These are phyloP conservation scores for Lathyrus tuberosus DNA, from an alignment of 306 rosid species.

Conservation along the genomic window DNA sequence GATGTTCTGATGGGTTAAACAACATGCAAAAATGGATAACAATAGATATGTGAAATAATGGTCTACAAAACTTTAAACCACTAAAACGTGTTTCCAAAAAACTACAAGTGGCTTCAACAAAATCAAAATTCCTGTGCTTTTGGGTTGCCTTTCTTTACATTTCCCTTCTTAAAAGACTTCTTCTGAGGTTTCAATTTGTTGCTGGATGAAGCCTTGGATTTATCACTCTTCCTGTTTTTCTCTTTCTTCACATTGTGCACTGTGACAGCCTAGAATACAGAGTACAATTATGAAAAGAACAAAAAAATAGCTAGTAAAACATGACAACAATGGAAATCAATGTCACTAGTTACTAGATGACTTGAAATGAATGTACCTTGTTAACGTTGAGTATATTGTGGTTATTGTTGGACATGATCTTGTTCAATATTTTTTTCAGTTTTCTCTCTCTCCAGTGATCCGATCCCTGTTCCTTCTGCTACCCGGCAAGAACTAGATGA, in stretches of 20 bases:
- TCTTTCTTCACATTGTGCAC: slow-evolving; percentile 80
- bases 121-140: slow-evolving; percentile 52
- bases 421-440: slow-evolving; percentile 83
- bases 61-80: slow-evolving; percentile 41
- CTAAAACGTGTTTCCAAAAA: slow-evolving; percentile 26
- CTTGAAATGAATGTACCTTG: slow-evolving; percentile 55
- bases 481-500: slow-evolving; percentile 87
- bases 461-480: slow-evolving; percentile 65
- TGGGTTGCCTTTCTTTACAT: slow-evolving; percentile 56
- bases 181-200: slow-evolving; percentile 68
- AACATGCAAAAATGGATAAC: not conserved
- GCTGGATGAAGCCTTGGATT: no score
- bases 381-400: slow-evolving; percentile 77
- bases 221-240: slow-evolving; percentile 58
- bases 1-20: not conserved
- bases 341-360: slow-evolving; percentile 7
- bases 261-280: slow-evolving; percentile 65
- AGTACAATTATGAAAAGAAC: not conserved
- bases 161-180: slow-evolving; percentile 58
- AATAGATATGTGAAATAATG: slow-evolving; percentile 5
- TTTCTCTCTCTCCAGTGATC: slow-evolving; percentile 72
- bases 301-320: not conserved
- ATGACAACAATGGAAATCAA: slow-evolving; percentile 8
- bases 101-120: slow-evolving; percentile 19
- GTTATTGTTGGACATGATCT: slow-evolving; percentile 78